Evolutionary conservation across 2,329 filamentous ascomycete genomes (phyloP).

Genomic region (Penicillium italicum): DNA sequence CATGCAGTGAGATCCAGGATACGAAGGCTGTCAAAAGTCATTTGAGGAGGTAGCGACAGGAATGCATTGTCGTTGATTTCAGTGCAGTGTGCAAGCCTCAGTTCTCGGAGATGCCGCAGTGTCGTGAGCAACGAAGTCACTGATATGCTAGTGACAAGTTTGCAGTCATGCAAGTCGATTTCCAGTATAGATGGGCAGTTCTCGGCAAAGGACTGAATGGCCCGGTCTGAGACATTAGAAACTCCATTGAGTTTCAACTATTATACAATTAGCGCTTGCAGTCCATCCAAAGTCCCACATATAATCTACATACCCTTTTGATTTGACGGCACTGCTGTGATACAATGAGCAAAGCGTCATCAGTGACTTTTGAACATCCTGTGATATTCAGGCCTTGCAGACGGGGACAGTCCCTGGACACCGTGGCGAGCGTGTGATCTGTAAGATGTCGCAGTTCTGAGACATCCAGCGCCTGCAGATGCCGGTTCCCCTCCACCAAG

Average conservation of each 20-base stretch:
- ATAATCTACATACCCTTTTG: constrained; percentile 65
- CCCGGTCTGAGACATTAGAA: constrained; percentile 73
- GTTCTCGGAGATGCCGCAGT: constrained; percentile 79
- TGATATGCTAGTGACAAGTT: constrained; percentile 73
- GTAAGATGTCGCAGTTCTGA: constrained; percentile 78
- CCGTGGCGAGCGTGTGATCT: constrained; percentile 70
- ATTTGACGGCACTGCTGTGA: constrained; percentile 80
- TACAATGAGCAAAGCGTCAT: constrained; percentile 76
- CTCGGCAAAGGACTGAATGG: constrained; percentile 79
- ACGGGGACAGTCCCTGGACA: constrained; percentile 76
- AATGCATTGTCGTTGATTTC: constrained; percentile 87
- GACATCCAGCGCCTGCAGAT: constrained; percentile 84
- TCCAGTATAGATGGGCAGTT: constrained; percentile 92
- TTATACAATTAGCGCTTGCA: background rate
- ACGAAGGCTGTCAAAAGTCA: constrained; percentile 77
- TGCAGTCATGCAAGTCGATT: constrained; percentile 88
- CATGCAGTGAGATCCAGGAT: constrained; percentile 94
- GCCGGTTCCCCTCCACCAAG: constrained; percentile 72
- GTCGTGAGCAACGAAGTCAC: constrained; percentile 75
- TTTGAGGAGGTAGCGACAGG: constrained; percentile 61
- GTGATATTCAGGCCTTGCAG: constrained; percentile 93
- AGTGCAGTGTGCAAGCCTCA: constrained; percentile 80
- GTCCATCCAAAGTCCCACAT: background rate
- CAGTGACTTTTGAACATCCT: constrained; percentile 76
- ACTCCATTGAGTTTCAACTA: constrained; percentile 95